Base-by-base conservation (phyloP, 2,329 filamentous ascomycete genomes). In the Scolecobasidium constrictum region DNA sequence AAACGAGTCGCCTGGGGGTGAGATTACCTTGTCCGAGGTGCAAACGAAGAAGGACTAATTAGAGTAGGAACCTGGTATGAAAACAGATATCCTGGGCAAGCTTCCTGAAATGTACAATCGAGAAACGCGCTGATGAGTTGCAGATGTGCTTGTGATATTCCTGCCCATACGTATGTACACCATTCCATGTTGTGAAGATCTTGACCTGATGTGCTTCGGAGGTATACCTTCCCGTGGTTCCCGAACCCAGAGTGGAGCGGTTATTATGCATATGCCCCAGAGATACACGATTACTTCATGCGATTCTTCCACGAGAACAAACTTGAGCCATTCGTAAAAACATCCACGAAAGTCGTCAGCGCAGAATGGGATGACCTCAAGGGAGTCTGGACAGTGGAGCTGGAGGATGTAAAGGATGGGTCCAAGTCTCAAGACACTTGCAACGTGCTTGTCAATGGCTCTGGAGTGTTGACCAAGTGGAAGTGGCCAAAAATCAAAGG, bases 381-480 rank as follows among this genome's bases (percentile, higher is more conserved):
- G 9, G 20, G 37, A 6, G 9, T 21, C 9, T 39, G 37, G 37
- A n/a, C 12, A 9, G 37, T 22, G 11, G 16, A 39, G 37, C 11
- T 19, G 37, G 9, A 39, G 19, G 7, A 39, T 16, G 9, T 23
- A 6, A 13, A 26, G 19, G 9, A 35, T 11, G 39, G 23, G 7
- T 7, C 11, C 9, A 31, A 12, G 7, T 37, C 7, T 13, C 11
- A 36, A 12, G 23, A 42, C 23, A 17, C 21, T 9, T 13, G 12
- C 11, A 17, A 42, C 19, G 36, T 44, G 5, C 37, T 44, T 9
- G 9, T 43, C 15, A 40, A 15, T 33, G 38, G 12, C 11, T 11
- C 18, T 15, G 75, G 75, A 1, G 76, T 78, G 45, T 68, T 71
- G 82, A 72, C 76, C 1, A 77, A 75, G 20, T 18, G 40, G 12